A percentile compares a stretch with the other conserved stretches of the same genome.
Conservation (phyloP, 2,329 filamentous ascomycete genomes). For the Lanzia echinophila region DNA sequence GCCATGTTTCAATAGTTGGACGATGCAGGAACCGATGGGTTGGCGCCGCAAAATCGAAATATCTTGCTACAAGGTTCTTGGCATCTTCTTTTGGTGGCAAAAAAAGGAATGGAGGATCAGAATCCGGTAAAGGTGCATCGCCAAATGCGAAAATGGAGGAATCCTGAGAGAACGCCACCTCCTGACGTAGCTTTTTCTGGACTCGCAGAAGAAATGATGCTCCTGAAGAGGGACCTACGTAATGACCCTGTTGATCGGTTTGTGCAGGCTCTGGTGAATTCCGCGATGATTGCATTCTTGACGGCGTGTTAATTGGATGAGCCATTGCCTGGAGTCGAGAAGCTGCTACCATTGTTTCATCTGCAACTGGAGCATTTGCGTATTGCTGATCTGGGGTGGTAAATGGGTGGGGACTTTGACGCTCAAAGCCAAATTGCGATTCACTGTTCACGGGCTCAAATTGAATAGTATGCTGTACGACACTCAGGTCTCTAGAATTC, state of each 20-base stretch:
- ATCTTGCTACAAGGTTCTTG: constrained; percentile 38
- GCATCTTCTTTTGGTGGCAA: constrained; percentile 25
- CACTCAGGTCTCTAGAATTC: background rate
- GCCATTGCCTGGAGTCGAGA: background rate
- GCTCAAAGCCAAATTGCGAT: too few relatives aligned
- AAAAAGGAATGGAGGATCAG: constrained; percentile 38
- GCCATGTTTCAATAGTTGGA: constrained; percentile 44
- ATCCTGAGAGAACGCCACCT: constrained; percentile 32
- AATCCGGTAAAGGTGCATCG: constrained; percentile 37
- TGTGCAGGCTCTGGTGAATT: constrained; percentile 41
- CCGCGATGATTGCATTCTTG: constrained; percentile 26
- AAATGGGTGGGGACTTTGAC: too few relatives aligned
- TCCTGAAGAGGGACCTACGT: constrained; percentile 41
- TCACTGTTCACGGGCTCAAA: too few relatives aligned
- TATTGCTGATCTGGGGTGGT: too few relatives aligned
- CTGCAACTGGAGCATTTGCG: too few relatives aligned
- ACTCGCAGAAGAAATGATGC: constrained; percentile 44
- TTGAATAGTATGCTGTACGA: too few relatives aligned
- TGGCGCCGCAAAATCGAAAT: constrained; percentile 54
- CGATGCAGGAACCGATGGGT: constrained; percentile 53
- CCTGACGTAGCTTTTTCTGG: constrained; percentile 41
- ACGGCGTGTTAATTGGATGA: background rate
- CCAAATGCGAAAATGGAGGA: constrained; percentile 32
- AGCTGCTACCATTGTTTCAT: too few relatives aligned
- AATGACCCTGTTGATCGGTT: constrained; percentile 40